Conservation (phyloP, 352 stramenopile genomes). For the Albugo candida region DNA sequence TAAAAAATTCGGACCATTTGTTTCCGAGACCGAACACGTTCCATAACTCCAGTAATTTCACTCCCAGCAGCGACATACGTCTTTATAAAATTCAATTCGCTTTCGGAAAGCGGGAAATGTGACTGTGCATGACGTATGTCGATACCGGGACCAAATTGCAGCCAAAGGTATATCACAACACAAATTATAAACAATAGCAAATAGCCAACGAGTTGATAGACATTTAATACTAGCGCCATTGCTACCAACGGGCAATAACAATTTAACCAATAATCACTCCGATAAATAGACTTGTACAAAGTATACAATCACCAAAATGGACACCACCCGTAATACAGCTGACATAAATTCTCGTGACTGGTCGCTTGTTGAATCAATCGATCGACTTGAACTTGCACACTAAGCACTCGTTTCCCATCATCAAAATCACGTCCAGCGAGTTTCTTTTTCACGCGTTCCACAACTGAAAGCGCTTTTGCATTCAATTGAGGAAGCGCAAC, state of each 20-base stretch:
- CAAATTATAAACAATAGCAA: no score
- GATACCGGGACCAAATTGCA: conserved; percentile 35
- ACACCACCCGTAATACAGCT: conserved; percentile 98
- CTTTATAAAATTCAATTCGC: conserved; percentile 32
- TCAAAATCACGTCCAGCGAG: conserved; percentile 96
- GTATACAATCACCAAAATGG: conserved; percentile 82
- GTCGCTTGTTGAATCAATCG: conserved; percentile 96
- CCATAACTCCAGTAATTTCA: conserved; percentile 30
- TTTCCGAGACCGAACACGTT: conserved; percentile 17
- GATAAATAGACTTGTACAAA: no score
- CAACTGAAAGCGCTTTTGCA: conserved; percentile 87
- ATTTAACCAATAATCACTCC: no score
- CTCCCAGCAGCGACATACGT: conserved; percentile 20
- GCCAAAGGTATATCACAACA: no score
- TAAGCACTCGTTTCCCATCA: conserved; percentile 56
- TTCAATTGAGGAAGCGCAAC: conserved; percentile 63
- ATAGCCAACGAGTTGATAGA: no score
- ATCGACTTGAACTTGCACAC: conserved; percentile 89
- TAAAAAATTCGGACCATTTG: conserved; percentile 24
- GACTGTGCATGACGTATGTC: conserved; percentile 23
- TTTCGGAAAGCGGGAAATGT: conserved; percentile 15
- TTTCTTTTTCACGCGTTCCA: conserved; percentile 98
- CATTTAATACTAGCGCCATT: no score
- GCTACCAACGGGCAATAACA: no score
- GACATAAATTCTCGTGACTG: conserved; percentile 97